Percentiles rank a stretch among this genome's conserved stretches.
Conservation (phyloP, 1,139 yeast genomes). For the Candida sojae region DNA sequence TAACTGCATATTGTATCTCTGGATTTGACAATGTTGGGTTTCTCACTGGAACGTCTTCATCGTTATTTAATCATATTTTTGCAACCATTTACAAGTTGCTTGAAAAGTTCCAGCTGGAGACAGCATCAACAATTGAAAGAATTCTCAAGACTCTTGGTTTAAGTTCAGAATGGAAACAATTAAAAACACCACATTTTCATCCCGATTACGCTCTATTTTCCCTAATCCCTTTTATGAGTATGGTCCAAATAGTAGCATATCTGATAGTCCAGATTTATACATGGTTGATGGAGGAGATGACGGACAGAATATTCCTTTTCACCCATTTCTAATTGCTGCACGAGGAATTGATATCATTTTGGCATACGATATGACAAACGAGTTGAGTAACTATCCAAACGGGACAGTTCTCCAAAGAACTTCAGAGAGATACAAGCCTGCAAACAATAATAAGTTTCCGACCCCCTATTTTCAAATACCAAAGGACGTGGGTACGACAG, state of each 20-base stretch:
- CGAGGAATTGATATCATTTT: conserved; percentile 36
- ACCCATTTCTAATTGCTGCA: conserved; percentile 31
- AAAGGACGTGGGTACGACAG: neutral
- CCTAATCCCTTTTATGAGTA: conserved; percentile 73
- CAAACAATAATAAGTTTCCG: conserved; percentile 9
- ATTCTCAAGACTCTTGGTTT: conserved; percentile 52
- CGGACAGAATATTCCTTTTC: conserved; percentile 46
- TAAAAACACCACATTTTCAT: conserved; percentile 29
- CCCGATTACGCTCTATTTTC: conserved; percentile 71
- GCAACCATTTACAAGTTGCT: conserved; percentile 47
- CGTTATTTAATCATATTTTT: conserved; percentile 62
- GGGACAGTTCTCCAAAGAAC: conserved; percentile 30
- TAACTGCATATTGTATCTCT: conserved; percentile 41
- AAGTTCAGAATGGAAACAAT: conserved; percentile 22
- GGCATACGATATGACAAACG: conserved; percentile 43
- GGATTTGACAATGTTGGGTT: conserved; percentile 77
- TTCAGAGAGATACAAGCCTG: conserved; percentile 24
- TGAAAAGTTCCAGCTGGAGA: conserved; percentile 37
- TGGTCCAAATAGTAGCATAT: conserved; percentile 13
- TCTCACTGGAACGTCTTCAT: conserved; percentile 71
- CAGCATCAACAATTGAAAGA: conserved; percentile 42
- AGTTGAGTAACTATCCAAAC: conserved; percentile 39
- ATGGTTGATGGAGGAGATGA: conserved; percentile 49
- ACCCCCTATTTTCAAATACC: conserved; percentile 21
- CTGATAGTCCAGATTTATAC: conserved; percentile 25